Conservation (phyloP, 2,329 filamentous ascomycete genomes). For the Penicillium expansum region DNA sequence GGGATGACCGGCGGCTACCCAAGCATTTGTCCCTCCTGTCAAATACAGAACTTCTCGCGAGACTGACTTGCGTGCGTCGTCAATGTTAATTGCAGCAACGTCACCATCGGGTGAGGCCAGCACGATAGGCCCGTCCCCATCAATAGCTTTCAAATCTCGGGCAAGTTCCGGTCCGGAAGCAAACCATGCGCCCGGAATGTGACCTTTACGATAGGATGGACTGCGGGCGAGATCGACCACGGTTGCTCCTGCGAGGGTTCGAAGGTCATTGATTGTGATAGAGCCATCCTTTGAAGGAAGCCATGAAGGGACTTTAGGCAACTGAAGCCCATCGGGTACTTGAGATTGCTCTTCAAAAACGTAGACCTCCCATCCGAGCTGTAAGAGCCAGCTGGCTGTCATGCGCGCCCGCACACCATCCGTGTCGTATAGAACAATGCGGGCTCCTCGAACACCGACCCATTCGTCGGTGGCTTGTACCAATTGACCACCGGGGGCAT, state of each 20-base stretch:
- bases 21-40: constrained; percentile 28
- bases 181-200: constrained; percentile 31
- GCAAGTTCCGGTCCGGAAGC: constrained; percentile 33
- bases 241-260: constrained; percentile 12
- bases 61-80: not conserved
- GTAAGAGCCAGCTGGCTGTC: constrained; percentile 32
- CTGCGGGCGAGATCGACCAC: constrained; percentile 32
- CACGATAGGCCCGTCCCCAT: constrained; percentile 23
- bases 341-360: constrained; percentile 20
- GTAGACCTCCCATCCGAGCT: constrained; percentile 34
- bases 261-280: constrained; percentile 15
- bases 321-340: constrained; percentile 10
- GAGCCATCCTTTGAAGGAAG: not conserved
- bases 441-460: constrained; percentile 31
- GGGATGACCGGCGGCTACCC: constrained; percentile 19
- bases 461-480: constrained; percentile 35
- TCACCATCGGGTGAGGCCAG: constrained; percentile 23
- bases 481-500: constrained; percentile 33
- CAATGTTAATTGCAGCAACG: constrained; percentile 13
- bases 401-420: constrained; percentile 32
- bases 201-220: constrained; percentile 29
- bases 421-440: constrained; percentile 30
- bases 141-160: constrained; percentile 22
- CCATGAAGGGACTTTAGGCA: not conserved
- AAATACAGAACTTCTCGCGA: constrained; percentile 19